A percentile compares a stretch with the other conserved stretches of the same genome.
phyloP scores from a whole-genome alignment of 225 moss, liverwort and hornwort species.

The Thuidium tamariscinum region DNA sequence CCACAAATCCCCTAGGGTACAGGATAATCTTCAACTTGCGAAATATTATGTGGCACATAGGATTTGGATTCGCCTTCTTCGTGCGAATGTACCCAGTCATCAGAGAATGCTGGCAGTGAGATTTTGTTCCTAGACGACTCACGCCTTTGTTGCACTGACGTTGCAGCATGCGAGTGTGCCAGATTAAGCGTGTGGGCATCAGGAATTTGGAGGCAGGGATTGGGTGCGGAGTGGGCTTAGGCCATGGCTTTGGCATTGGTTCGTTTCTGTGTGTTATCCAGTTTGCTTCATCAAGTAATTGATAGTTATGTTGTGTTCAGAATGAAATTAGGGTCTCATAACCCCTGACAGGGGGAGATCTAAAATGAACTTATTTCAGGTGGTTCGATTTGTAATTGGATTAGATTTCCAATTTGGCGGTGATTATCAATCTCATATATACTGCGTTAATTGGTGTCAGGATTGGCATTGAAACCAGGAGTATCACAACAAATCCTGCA shows the following conservation, averaged over 20 bases:
- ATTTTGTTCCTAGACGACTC: neutral
- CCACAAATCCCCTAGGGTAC: neutral
- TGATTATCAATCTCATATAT: neutral
- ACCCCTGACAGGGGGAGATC: neutral
- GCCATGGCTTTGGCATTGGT: constrained; percentile 63
- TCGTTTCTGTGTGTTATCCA: constrained; percentile 14
- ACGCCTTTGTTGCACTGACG: constrained; percentile 34
- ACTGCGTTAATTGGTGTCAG: neutral
- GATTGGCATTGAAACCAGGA: constrained; percentile 50
- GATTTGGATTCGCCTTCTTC: neutral
- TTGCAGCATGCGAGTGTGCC: constrained; percentile 48
- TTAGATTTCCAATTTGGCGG: neutral
- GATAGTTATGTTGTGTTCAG: neutral
- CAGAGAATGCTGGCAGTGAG: neutral
- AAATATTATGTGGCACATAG: neutral
- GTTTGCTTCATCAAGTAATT: neutral
- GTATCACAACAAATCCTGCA: constrained; percentile 33
- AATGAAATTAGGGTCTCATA: neutral
- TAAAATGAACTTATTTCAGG: neutral
- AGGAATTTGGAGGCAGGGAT: constrained; percentile 58
- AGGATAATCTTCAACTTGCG: neutral
- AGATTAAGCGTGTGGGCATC: constrained; percentile 61
- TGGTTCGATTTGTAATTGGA: neutral
- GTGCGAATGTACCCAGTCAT: neutral
- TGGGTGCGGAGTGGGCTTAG: constrained; percentile 57